Base-by-base conservation (phyloP, 2,329 filamentous ascomycete genomes). In the Cadophora sp. region DNA sequence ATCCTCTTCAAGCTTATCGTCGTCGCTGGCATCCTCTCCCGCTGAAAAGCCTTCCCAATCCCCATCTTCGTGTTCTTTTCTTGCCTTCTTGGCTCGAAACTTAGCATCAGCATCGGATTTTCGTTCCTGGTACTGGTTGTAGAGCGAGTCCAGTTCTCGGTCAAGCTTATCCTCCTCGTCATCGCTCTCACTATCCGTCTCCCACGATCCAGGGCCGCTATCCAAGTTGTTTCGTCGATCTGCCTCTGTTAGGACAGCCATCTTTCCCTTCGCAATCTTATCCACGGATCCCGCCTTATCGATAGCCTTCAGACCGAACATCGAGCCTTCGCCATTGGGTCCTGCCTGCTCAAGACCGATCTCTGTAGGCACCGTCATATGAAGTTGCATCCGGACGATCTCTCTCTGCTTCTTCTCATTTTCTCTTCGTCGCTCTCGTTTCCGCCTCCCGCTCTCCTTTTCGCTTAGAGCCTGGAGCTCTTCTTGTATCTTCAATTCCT, bases 371-470 rank as follows among this genome's bases (percentile, higher is more conserved):
- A 94, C 92, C 1, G 91, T 91, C 96, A 99, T 99, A 81, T 97
- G 91, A 83, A 99, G 89, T 80, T 99, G 96, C 91, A 99, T 91
- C 40, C 96, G 90, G n/a, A 97, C 86, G 69, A 98, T 93, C 72
- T 98, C 96, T 74, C 92, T 96, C 74, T 96, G 92, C 80, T 97
- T 98, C 79, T 89, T 89, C 80, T 99, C 96, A 73, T 99, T 99
- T 69, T 97, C 94, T 75, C 87, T 92, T 72, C 94, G 87, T 73
- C 91, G 89, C 76, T 97, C 92, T 74, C 93, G 91, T 82, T 94
- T 97, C 80, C 90, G 95, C 74, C 90, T 89, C 26, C 90, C 80
- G 53, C 82, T 88, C 71, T 96, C 92, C 75, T 90, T 91, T 29
- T 98, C 94, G 73, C 92, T 92, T 76, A 98, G 84, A 3, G 86